A percentile compares a stretch with the other conserved stretches of the same genome.
Conservation (phyloP, 2,329 filamentous ascomycete genomes). For the Cercospora sp. region DNA sequence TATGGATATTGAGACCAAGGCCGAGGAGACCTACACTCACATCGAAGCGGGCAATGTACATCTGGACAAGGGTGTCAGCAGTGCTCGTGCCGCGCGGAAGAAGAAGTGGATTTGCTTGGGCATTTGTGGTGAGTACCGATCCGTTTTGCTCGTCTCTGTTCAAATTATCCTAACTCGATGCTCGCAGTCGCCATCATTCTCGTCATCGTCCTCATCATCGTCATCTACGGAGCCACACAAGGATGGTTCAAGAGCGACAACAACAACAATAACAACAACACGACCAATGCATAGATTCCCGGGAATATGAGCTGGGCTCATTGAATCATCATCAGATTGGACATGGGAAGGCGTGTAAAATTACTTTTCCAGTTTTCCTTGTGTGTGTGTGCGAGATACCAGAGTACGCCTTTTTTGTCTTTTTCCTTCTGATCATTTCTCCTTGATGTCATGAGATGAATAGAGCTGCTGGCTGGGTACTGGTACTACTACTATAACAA, state of each 20-base stretch:
- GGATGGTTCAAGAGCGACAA: conserved; percentile 31
- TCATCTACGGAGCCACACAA: conserved; percentile 36
- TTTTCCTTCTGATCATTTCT: not conserved
- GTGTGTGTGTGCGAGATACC: conserved; percentile 1
- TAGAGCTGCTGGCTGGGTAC: not conserved
- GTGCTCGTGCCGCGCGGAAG: conserved; percentile 74
- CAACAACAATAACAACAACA: conserved; percentile 18
- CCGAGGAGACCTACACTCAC: conserved; percentile 80
- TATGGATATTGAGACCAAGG: conserved; percentile 79
- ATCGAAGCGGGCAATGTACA: conserved; percentile 82
- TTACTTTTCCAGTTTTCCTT: not conserved
- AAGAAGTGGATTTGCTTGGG: conserved; percentile 98
- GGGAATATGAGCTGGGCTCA: conserved; percentile 10
- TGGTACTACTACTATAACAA: not conserved
- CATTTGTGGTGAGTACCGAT: conserved; percentile 59
- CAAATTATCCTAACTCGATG: no score
- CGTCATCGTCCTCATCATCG: conserved; percentile 43
- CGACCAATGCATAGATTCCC: not conserved
- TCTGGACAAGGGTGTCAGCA: conserved; percentile 77
- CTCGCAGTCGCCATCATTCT: conserved; percentile 36
- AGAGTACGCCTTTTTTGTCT: not conserved
- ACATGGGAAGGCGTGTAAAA: not conserved
- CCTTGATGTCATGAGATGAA: not conserved
- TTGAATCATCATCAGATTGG: not conserved
- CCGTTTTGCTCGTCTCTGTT: no score